These are phyloP conservation scores for Suillus fuscotomentosus DNA, from an alignment of 768 basidiomycete species.

Conservation along the genomic window DNA sequence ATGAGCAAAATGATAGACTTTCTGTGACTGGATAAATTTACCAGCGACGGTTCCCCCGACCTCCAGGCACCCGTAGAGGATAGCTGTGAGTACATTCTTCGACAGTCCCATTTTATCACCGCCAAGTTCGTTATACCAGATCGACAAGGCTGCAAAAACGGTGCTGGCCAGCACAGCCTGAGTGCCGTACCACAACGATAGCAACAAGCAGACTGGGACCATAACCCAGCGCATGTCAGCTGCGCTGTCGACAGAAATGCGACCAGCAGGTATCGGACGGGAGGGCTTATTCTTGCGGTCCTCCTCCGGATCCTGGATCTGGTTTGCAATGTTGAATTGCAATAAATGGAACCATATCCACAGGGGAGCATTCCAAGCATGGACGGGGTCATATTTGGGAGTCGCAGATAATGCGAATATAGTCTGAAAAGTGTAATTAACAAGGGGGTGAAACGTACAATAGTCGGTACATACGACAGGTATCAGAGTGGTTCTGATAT, in stretches of 20 bases:
- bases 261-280: slow-evolving; percentile 42
- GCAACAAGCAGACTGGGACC: slow-evolving; percentile 28
- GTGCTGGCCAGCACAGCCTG: slow-evolving; percentile 33
- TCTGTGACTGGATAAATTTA: slow-evolving; percentile 12
- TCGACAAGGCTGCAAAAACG: slow-evolving; percentile 25
- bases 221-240: slow-evolving; percentile 35
- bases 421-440: slow-evolving; percentile 19
- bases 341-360: slow-evolving; percentile 47
- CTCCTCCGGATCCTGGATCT: slow-evolving; percentile 36
- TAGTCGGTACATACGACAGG: slow-evolving; percentile 15
- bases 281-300: slow-evolving; percentile 41
- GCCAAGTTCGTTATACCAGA: slow-evolving; percentile 39
- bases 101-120: slow-evolving; percentile 38
- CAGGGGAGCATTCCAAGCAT: slow-evolving; percentile 22
- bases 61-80: slow-evolving; percentile 37
- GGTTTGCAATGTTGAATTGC: slow-evolving; percentile 39
- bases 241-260: slow-evolving; percentile 33
- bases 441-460: background rate
- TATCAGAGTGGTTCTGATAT: slow-evolving; percentile 16
- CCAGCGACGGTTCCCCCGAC: slow-evolving; percentile 37
- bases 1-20: background rate
- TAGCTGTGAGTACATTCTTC: slow-evolving; percentile 38
- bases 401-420: slow-evolving; percentile 28
- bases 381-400: slow-evolving; percentile 13
- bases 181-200: slow-evolving; percentile 31